Evolutionary conservation across 2,329 filamentous ascomycete genomes (phyloP), one percentile per base, ranked within the genome.

Genomic region (Zymoseptoria passerinii): DNA sequence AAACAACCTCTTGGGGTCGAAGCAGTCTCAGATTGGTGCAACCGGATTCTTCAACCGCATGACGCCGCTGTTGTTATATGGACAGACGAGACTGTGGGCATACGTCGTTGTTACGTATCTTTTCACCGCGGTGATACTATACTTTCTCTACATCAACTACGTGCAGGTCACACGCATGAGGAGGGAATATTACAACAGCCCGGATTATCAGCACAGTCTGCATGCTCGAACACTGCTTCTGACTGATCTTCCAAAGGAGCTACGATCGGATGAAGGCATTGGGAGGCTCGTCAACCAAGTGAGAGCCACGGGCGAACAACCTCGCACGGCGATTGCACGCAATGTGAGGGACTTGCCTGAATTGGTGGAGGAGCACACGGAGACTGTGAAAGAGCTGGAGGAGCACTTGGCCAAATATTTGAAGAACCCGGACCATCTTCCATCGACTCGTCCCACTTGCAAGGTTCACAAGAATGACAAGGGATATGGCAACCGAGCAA

Each of bases 71-170:
- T 78, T 76, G 71, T 74, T 83, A 60, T 70, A 61, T 13, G 75
- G 76, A 0, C 67, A 72, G 0, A 28, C 50, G 9, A 74, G 76
- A 0, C 78, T 82, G 49, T 87, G 84, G 84, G 79, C 79, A 50
- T 81, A 84, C 65, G 81, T 86, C 4, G 72, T 78, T 2, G 75
- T 80, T 54, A 80, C 83, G 4, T 87, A 82, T 76, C 62, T 85
- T 0, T 89, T 91, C 70, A 86, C 92, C 71, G 71, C 86, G n/a
- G 81, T 90, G 19, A 80, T 96, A 13, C 85, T 83, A 58, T 86
- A 81, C 56, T 95, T 95, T 66, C 76, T 99, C 28, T 99, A 91
- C 91, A 87, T 82, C 77, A 97, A 96, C 69, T 97, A 97, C 73
- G 81, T 82, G 29, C 86, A 84, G 52, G 81, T 99, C 19, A 74